Base-by-base conservation (phyloP, 1,284 basidiomycete genomes). In the Rhodotorula sp. region DNA sequence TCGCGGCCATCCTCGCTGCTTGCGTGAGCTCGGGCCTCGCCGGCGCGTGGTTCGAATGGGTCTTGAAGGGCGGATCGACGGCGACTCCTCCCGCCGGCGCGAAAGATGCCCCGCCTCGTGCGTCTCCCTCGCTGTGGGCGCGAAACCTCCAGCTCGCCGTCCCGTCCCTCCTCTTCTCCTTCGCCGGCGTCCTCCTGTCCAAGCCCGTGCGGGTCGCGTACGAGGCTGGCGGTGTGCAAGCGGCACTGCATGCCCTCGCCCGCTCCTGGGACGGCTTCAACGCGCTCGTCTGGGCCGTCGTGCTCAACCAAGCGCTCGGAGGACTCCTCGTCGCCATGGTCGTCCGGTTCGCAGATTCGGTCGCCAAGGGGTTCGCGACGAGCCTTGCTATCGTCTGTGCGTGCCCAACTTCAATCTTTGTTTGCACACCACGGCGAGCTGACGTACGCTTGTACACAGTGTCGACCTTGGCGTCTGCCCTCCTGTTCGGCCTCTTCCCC, bases 281-380 rank as follows among this genome's bases (percentile, higher is more conserved):
- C 14, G 57, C 68, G 54, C 63, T 78, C 12, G 73, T 74, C 0
- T 78, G 76, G 76, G 55, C 68, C 21, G 78, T 79, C 14, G 77
- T 79, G n/a, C n/a, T 73, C 50, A 73, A 74, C 23, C 78, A 79
- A 58, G 76, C 78, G 0, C 23, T 74, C 0, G 78, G 78, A 0
- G 78, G 78, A 13, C 42, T 79, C 23, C 63, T 79, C 17, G 77
- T 79, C n/a, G 75, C 78, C 2, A 64, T 75, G 61, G 75, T 77
- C 45, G 77, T 78, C 7, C 68, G 72, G 7, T 70, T 78, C 48
- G 71, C 77, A 2, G 73, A 75, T 50, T 71, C 68, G 49, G 74
- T 79, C 45, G 76, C 73, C 25, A 79, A 78, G 44, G 78, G 78
- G 2, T 79, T 79, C 61, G 78, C 77, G 14, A 79, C 78, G 1